Base-by-base conservation (phyloP, 1,284 basidiomycete genomes). In the Bjerkandera adusta region DNA sequence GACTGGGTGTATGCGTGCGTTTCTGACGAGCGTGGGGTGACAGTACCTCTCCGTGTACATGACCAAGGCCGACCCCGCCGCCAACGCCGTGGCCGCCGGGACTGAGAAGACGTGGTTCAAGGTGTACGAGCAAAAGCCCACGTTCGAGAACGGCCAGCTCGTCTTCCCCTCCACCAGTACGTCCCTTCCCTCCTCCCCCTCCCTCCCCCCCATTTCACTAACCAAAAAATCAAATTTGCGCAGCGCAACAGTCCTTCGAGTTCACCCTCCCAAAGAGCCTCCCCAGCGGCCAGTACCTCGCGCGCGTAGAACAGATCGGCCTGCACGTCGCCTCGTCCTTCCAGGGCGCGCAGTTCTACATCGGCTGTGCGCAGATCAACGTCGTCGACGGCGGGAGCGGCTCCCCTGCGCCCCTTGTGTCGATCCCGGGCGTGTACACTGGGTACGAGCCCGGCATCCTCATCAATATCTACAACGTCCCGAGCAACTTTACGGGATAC, bases 81-180 rank as follows among this genome's bases (percentile, higher is more conserved):
- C 72, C 39, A 67, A 68, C 58, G 68, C 67, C 35, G 64, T 63
- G 46, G 59, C 54, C 26, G 73, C 70, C 32, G 72, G 69, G 12
- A 62, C 67, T 11, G 70, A 69, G 16, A 58, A 63, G 34, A 73
- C 70, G 12, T 76, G 73, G 73, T 76, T 75, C 66, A 76, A 76
- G 63, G 68, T 74, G 30, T 70, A 68, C 67, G 67, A 75, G 56
- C 59, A 67, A 53, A 45, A 64, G 2, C 70, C 72, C 7, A 57
- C 56, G 5, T 70, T 56, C 47, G 61, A 63, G 15, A 65, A 61
- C 6, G 60, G 61, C 15, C 25, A 30, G 25, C 56, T 71, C 24
- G 58, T 60, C 29, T 72, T 72, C 52, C 64, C 66, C 18, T 66
- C 68, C 5, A 51, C 58, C 35, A 67, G 69, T 71, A 38, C 44